Base-by-base conservation (phyloP, 306 rosid species). In the Clitoria ternatea region DNA sequence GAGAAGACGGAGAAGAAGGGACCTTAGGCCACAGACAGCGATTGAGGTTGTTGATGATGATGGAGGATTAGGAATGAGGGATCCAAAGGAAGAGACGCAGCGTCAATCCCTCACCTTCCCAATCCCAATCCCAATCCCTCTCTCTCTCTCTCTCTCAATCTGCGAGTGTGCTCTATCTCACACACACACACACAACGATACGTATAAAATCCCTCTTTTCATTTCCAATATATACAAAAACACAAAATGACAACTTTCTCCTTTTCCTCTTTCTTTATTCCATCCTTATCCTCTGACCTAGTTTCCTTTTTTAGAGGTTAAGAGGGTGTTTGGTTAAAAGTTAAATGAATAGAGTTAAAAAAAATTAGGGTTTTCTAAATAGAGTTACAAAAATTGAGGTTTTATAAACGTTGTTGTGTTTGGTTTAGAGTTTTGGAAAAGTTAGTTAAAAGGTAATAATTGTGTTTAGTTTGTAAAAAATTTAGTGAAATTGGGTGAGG, bases 41-140 rank as follows among this genome's bases (percentile, higher is more conserved):
- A n/a, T n/a, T n/a, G n/a, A n/a, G n/a, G n/a, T n/a, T n/a, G 68
- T 14, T 70, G 54, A 47, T 11, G 43, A 18, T 53, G 64, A 22
- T 47, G 78, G 53, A 20, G 59, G 65, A 54, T 9, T 8, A 35
- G 77, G 79, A 75, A 75, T 55, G 79, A 75, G 79, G 71, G 79
- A 75, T 75, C 74, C 14, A 75, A 65, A 36, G 40, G 27, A 40
- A 37, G 33, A 73, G 15, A 49, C 27, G 53, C 39, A 53, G 65
- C 73, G 66, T 53, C 66, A 75, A 75, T 55, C 71, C 71, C 81
- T 77, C 76, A 30, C 56, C 56, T 76, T 60, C 70, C 52, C 63
- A 59, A 57, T 57, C 75, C 55, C 63, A 67, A 59, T 11, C 62
- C 63, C 75, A 26, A 15, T 32, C 7, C 30, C 14, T 62, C 55